Conservation (phyloP, 306 rosid species). For the Malus orientalis region DNA sequence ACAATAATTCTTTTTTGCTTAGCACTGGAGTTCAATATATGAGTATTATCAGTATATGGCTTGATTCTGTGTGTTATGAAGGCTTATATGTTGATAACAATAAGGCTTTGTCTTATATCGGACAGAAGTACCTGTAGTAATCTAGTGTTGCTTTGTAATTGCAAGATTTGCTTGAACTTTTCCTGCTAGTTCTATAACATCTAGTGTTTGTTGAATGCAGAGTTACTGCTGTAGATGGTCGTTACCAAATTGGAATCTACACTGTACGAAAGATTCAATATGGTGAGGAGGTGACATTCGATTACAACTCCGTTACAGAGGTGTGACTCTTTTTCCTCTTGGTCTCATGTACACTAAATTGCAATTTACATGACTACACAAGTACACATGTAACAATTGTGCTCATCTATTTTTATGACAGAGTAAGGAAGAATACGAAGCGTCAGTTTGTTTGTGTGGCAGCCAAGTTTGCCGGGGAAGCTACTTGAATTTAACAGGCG, state of each 20-base stretch:
- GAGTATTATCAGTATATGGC: not conserved
- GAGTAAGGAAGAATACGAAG: slow-evolving; percentile 99
- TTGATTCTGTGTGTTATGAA: not conserved
- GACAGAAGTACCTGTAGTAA: not conserved
- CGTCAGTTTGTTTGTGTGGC: slow-evolving; percentile 97
- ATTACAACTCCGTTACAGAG: slow-evolving; percentile 98
- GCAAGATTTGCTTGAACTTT: not conserved
- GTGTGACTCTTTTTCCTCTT: slow-evolving; percentile 39
- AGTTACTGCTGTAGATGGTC: slow-evolving; percentile 96
- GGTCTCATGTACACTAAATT: not conserved
- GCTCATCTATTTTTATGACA: slow-evolving; percentile 22
- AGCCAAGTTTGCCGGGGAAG: slow-evolving; percentile 99
- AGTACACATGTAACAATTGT: slow-evolving; percentile 9
- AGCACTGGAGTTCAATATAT: not conserved
- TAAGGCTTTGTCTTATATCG: not conserved
- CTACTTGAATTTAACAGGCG: slow-evolving; percentile 93
- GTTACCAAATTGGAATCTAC: slow-evolving; percentile 94
- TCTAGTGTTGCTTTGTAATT: not conserved
- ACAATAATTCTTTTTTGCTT: not conserved
- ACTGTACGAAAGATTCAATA: slow-evolving; percentile 64
- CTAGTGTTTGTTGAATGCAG: slow-evolving; percentile 27
- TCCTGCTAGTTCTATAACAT: not conserved
- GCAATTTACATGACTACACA: not conserved
- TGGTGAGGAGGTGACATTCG: slow-evolving; percentile 98
- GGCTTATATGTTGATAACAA: not conserved